phyloP scores from a whole-genome alignment of 371 early-diverging fungal genomes.

The Mycotypha africana region DNA sequence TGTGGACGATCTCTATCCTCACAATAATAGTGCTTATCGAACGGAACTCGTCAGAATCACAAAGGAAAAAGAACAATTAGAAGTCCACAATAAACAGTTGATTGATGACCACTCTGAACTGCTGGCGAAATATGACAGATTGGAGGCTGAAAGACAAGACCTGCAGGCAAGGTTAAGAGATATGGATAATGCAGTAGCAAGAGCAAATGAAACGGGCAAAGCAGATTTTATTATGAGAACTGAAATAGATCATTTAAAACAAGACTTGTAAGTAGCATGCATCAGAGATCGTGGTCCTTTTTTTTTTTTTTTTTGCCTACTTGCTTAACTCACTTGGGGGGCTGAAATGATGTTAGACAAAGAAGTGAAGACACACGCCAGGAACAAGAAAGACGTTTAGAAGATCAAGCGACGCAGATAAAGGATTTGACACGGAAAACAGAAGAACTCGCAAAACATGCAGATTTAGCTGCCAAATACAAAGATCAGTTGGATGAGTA shows the following conservation, averaged over 20 bases:
- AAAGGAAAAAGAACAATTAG: conserved; percentile 55
- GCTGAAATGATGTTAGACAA: no score
- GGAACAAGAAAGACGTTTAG: conserved; percentile 64
- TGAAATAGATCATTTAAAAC: conserved; percentile 83
- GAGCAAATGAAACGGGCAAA: conserved; percentile 73
- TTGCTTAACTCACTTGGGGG: no score
- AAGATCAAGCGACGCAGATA: conserved; percentile 53
- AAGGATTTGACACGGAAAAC: conserved; percentile 64
- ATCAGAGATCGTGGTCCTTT: no score
- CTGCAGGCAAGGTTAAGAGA: conserved; percentile 61
- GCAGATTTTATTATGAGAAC: conserved; percentile 79
- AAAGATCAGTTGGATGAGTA: conserved; percentile 90
- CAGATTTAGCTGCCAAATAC: conserved; percentile 64
- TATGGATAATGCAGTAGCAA: conserved; percentile 61
- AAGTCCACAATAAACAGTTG: conserved; percentile 48
- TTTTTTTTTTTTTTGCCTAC: not conserved
- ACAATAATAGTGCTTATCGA: conserved; percentile 14
- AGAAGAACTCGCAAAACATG: conserved; percentile 47
- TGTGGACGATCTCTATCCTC: not conserved
- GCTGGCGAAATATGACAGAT: conserved; percentile 58
- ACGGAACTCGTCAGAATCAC: conserved; percentile 22
- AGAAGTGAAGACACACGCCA: conserved; percentile 73
- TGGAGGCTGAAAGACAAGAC: conserved; percentile 59
- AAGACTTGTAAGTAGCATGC: conserved; percentile 60
- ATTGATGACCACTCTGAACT: conserved; percentile 54